Conservation (phyloP, 1,284 basidiomycete genomes). For the Rhodotorula sp. region DNA sequence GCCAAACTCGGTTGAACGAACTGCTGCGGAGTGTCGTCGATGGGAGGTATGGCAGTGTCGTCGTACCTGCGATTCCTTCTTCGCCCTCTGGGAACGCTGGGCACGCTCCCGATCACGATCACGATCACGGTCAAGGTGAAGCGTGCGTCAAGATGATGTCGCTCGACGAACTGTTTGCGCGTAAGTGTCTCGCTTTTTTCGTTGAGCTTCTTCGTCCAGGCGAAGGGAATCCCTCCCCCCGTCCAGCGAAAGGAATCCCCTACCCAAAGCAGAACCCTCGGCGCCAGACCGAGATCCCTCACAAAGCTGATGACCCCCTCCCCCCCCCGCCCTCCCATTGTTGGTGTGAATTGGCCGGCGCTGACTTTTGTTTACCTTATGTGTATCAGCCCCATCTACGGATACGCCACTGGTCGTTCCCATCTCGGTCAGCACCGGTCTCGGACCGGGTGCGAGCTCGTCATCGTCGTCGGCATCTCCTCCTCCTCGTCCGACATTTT, state of each 20-base stretch:
- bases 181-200: conserved; percentile 1
- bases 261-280: too few relatives aligned
- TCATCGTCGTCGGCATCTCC: not conserved
- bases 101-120: not conserved
- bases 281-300: too few relatives aligned
- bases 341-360: not conserved
- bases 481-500: not conserved
- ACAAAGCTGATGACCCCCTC: too few relatives aligned
- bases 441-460: not conserved
- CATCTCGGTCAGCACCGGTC: not conserved
- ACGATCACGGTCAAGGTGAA: not conserved
- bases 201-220: too few relatives aligned
- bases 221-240: too few relatives aligned
- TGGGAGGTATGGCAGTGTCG: too few relatives aligned
- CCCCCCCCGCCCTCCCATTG: too few relatives aligned
- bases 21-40: conserved; percentile 4
- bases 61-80: too few relatives aligned
- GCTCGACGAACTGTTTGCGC: conserved; percentile 10
- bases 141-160: not conserved
- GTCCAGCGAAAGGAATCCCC: too few relatives aligned
- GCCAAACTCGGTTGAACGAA: conserved; percentile 6
- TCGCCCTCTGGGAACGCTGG: too few relatives aligned
- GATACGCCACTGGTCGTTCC: not conserved
- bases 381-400: not conserved
- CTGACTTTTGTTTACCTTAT: too few relatives aligned